Conservation (phyloP, 441 rosid genomes). For the Erodium chrysanthum region DNA sequence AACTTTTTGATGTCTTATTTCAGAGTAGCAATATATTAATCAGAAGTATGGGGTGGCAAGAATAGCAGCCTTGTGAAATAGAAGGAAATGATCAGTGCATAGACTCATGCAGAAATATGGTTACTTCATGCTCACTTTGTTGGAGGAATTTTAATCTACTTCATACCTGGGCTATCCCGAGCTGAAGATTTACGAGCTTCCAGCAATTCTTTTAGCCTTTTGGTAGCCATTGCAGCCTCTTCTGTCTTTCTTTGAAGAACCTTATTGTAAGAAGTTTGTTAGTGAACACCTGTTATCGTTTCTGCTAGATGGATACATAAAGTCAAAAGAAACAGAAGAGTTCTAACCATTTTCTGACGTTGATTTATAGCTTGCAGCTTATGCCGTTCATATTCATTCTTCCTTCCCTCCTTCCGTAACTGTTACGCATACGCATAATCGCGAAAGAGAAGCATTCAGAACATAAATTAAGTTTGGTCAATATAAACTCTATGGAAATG, state of each 20-base stretch:
- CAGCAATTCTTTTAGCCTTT: constrained; percentile 86
- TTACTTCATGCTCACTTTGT: neutral
- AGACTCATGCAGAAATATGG: neutral
- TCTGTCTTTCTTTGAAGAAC: constrained; percentile 99
- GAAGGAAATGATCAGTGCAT: neutral
- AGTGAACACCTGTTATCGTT: constrained; percentile 11
- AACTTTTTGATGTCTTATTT: neutral
- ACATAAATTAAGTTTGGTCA: neutral
- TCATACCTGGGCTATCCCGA: constrained; percentile 60
- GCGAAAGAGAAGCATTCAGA: constrained; percentile 8
- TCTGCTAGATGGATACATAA: neutral
- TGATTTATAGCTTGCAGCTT: constrained; percentile 91
- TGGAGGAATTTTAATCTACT: neutral
- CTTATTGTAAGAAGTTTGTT: constrained; percentile 31
- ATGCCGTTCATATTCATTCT: constrained; percentile 96
- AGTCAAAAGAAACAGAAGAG: constrained; percentile 6
- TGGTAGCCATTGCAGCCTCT: constrained; percentile 98
- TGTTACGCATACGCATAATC: constrained; percentile 25
- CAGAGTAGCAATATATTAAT: constrained; percentile 11
- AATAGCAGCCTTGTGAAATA: constrained; percentile 12
- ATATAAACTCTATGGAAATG: neutral
- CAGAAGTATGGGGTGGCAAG: constrained; percentile 11
- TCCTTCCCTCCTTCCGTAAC: constrained; percentile 92
- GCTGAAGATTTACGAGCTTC: constrained; percentile 85
- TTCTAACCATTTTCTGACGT: constrained; percentile 92